Conservation (phyloP, 305 asterid genomes). For the Fraxinus ornus region DNA sequence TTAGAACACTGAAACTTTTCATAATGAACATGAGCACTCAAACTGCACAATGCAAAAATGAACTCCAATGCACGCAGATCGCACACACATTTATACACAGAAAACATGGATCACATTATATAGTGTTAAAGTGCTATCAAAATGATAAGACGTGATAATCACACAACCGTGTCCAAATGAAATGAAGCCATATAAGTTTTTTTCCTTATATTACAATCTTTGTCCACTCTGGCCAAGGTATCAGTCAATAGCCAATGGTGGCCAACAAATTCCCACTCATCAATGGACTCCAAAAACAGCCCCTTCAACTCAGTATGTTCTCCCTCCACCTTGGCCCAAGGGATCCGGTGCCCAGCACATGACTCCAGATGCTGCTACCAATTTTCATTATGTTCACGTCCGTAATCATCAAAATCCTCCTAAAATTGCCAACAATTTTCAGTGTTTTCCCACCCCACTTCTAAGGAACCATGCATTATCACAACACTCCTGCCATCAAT, state of each 20-base stretch:
- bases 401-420: neutral
- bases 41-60: neutral
- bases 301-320: neutral
- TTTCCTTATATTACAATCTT: neutral
- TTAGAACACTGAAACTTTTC: neutral
- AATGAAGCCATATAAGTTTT: neutral
- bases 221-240: conserved; percentile 5
- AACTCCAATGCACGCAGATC: neutral
- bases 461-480: no score
- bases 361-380: neutral
- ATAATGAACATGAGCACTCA: neutral
- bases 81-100: neutral
- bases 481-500: no score
- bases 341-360: neutral
- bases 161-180: neutral
- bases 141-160: neutral
- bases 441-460: no score
- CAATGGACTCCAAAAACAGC: neutral
- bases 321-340: neutral
- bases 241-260: neutral
- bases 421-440: neutral
- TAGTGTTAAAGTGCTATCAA: neutral
- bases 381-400: neutral
- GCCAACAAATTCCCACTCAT: neutral
- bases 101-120: neutral